Conservation (phyloP, 116 monocot species). For the Zostera marina region DNA sequence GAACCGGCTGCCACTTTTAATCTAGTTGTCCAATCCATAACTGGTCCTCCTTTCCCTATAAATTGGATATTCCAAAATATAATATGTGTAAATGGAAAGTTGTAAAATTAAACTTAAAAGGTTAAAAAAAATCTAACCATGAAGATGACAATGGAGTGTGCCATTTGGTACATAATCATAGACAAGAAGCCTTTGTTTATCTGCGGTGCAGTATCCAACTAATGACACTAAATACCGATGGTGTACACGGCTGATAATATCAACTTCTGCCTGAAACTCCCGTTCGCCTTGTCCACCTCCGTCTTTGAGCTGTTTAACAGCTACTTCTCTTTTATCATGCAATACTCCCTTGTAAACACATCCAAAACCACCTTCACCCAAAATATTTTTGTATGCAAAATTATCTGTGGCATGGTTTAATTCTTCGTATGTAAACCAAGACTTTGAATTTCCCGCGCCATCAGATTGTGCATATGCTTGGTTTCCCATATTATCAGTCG, state of each 20-base stretch:
- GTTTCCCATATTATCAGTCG: no score
- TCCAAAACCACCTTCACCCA: conserved; percentile 97
- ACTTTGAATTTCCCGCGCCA: conserved; percentile 37
- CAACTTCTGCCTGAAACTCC: conserved; percentile 86
- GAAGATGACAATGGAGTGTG: conserved; percentile 82
- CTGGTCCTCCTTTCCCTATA: conserved; percentile 10
- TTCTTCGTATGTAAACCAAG: conserved; percentile 65
- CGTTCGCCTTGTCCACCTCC: conserved; percentile 85
- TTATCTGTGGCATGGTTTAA: conserved; percentile 52
- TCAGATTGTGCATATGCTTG: conserved; percentile 27
- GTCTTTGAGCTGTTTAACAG: conserved; percentile 81
- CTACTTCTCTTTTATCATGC: conserved; percentile 71
- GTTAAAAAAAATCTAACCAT: conserved; percentile 29
- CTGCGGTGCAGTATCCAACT: conserved; percentile 82
- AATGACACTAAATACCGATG: conserved; percentile 98
- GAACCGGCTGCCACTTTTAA: conserved; percentile 15
- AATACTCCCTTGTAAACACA: conserved; percentile 79
- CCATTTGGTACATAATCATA: conserved; percentile 92
- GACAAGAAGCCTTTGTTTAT: conserved; percentile 65
- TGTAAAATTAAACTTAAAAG: neutral
- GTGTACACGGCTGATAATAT: conserved; percentile 84
- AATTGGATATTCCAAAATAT: neutral
- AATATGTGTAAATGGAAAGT: neutral
- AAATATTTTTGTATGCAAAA: conserved; percentile 52
- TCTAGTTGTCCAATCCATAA: conserved; percentile 20